Conservation (phyloP, 768 basidiomycete species). For the Boletus patriciae region DNA sequence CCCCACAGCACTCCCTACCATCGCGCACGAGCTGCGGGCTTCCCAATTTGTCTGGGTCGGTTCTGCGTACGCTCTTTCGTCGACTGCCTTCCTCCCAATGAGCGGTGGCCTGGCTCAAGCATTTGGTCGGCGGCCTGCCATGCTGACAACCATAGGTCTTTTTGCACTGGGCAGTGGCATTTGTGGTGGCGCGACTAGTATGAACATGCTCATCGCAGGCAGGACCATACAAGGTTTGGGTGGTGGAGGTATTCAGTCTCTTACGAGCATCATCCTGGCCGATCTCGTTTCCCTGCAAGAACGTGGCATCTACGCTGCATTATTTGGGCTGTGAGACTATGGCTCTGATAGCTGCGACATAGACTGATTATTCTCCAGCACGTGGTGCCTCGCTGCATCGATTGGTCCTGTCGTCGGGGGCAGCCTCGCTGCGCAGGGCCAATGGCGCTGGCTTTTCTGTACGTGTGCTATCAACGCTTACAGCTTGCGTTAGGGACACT, state of each 20-base stretch:
- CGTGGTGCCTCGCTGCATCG: conserved; percentile 35
- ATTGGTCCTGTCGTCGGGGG: conserved; percentile 40
- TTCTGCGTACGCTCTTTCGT: conserved; percentile 36
- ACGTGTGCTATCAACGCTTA: not conserved
- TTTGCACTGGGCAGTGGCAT: conserved; percentile 40
- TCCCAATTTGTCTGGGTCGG: conserved; percentile 40
- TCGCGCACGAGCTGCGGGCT: conserved; percentile 28
- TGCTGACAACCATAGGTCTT: conserved; percentile 24
- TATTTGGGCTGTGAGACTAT: conserved; percentile 22
- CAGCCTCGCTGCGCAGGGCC: conserved; percentile 31
- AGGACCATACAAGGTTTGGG: conserved; percentile 37
- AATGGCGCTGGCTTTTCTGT: conserved; percentile 49
- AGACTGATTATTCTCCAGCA: conserved; percentile 13
- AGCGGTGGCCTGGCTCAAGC: conserved; percentile 33
- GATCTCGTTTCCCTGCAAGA: conserved; percentile 46
- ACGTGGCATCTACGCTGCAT: conserved; percentile 37
- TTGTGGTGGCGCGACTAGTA: conserved; percentile 28
- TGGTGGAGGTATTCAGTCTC: conserved; percentile 36
- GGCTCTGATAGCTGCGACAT: not conserved
- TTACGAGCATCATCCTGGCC: conserved; percentile 41
- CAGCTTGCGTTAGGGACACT: not conserved
- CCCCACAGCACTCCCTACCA: conserved; percentile 36
- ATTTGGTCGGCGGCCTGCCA: conserved; percentile 32
- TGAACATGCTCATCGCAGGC: conserved; percentile 25
- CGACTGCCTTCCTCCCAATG: conserved; percentile 40